A percentile compares a stretch with the other conserved stretches of the same genome.
Evolutionary conservation across 1,284 basidiomycete genomes (phyloP).

Genomic region (Fomitopsis schrenkii): DNA sequence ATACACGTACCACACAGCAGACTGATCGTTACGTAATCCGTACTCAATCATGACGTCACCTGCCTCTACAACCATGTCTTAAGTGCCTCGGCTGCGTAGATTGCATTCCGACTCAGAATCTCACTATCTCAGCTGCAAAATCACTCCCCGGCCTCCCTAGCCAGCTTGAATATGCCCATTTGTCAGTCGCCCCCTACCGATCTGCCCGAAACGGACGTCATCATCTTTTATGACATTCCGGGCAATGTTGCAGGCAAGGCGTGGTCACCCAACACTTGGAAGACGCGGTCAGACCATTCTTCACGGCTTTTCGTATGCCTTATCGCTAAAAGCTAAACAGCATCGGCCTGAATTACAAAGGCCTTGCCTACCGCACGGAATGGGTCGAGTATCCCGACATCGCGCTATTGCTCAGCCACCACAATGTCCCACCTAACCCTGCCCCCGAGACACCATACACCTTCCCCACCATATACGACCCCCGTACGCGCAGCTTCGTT

Average conservation of each 20-base stretch:
- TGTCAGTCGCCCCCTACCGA: background rate
- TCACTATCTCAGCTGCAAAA: too few species aligned
- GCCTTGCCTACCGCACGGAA: constrained; percentile 28
- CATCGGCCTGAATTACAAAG: constrained; percentile 31
- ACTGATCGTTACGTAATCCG: too few species aligned
- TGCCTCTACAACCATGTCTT: too few species aligned
- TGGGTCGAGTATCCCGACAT: constrained; percentile 29
- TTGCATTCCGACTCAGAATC: too few species aligned
- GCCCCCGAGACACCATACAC: constrained; percentile 11
- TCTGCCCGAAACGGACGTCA: background rate
- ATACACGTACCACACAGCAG: too few species aligned
- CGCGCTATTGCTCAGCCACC: background rate
- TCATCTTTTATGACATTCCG: background rate
- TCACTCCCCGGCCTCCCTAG: too few species aligned
- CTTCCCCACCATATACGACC: constrained; percentile 24
- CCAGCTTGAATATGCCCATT: background rate
- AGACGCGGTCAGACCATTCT: background rate
- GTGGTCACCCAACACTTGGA: background rate
- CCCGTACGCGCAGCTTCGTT: constrained; percentile 17
- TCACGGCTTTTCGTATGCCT: background rate
- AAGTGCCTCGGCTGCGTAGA: too few species aligned
- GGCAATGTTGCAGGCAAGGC: background rate
- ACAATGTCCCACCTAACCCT: background rate
- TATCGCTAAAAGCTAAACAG: constrained; percentile 11
- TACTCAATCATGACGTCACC: too few species aligned